Evolutionary conservation across 371 early-diverging fungal genomes (phyloP), one percentile per base, ranked within the genome.

Genomic region (Mortierella sp.): DNA sequence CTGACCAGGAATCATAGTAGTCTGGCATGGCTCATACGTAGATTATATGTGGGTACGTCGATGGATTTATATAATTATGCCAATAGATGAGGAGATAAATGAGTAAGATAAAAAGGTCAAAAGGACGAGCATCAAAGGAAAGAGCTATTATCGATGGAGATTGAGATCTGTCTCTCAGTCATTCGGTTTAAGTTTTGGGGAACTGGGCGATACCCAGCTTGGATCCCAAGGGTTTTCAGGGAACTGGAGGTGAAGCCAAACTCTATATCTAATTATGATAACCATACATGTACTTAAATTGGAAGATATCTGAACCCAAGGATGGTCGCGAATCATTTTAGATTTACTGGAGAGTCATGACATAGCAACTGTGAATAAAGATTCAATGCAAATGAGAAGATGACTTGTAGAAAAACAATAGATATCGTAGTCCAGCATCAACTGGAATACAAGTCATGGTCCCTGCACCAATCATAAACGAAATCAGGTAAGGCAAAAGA

Each of bases 1-100:
- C 78, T 28, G 78, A 78, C 78, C 78, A 78, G 22, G 73, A 59
- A 23, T 72, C 78, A 42, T 78, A 78, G 56, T 78, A 78, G 51
- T 68, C 73, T 9, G 70, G n/a, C 78, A 78, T 78, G 29, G 34
- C 47, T 45, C 22, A 15, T 57, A 3, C 15, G 51, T 66, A 19
- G 31, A 19, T 43, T 34, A 28, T 1, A 42, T 13, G 58, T 26
- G 2, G n/a, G 28, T n/a, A 51, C 12, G 47, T 58, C 8, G 28
- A 35, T 35, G 28, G 43, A 26, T 47, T 49, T 22, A 40, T 7
- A 23, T 40, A 8, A 26, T 23, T 4, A 15, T 43, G 17, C 43
- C 43, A 29, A 45, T 1, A 45, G 32, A 54, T 54, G 66, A 40
- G 45, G 32, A 43, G 43, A 63, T 7, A 10, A 15, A 32, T 53